Evolutionary conservation across 768 basidiomycete species (phyloP), one percentile per base, ranked within the genome.

Genomic region (Harrya chromipes): DNA sequence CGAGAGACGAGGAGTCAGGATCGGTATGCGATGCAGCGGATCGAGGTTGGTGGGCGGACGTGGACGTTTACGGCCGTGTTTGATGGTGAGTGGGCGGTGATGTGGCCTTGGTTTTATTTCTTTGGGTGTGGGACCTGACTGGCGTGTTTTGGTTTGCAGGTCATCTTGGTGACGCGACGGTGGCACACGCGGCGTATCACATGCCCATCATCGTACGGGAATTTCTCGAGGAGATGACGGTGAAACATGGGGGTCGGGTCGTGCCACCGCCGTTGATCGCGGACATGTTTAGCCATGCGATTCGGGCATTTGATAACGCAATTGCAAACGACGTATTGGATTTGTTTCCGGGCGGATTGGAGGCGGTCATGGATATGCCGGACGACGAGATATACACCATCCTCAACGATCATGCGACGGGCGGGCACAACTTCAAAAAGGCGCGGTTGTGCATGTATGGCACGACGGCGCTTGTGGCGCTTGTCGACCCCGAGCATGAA

Each of bases 371-470:
- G 26, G 63, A 74, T 14, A 75, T 81, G 64, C 74, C 80, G 4
- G 79, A 85, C 56, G 70, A 73, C 21, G 68, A 82, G 49, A 82
- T 87, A 41, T 73, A 77, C 43, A 57, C 69, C 14, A 74, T 83
- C 37, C 80, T 90, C 60, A 82, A 87, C 53, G 86, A 89, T 62
- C 78, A 80, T 47, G 70, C 76, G 39, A 60, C 65, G 8, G 82
- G 81, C 9, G 81, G 80, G 6, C 70, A 70, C 17, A 86, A 85
- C 60, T 80, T 83, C 72, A 72, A 77, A 45, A 85, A 82, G 59
- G 82, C 81, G 17, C 70, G 83, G 43, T 72, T 87, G 42, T 85
- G 84, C 61, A 86, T 90, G 80, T 85, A 87, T 57, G 88, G 88
- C 19, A 87, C 84, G 0, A 90, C 88, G 3, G 86, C 84, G 6